phyloP scores from a whole-genome alignment of 2,329 filamentous ascomycete genomes.

The Diplodia corticola region DNA sequence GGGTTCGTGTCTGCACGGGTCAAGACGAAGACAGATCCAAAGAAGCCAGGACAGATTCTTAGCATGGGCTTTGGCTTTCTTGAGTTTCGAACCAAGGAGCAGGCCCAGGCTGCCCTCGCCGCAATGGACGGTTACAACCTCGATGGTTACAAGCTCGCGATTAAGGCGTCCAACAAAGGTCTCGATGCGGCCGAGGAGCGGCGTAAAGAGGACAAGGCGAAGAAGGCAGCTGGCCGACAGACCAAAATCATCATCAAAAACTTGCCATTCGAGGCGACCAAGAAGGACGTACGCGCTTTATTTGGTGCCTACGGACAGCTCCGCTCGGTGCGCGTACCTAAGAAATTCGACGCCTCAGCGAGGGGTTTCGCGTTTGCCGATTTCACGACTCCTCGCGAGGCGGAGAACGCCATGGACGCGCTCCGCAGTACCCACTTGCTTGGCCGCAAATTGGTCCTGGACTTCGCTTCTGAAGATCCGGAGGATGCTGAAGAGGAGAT shows the following conservation, averaged over 20 bases:
- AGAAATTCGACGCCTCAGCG: slow-evolving; percentile 86
- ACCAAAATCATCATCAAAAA: slow-evolving; percentile 99
- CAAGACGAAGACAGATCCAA: slow-evolving; percentile 92
- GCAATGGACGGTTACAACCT: slow-evolving; percentile 87
- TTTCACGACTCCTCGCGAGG: slow-evolving; percentile 88
- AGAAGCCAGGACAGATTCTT: slow-evolving; percentile 80
- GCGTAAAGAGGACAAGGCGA: slow-evolving; percentile 76
- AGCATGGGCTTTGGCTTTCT: slow-evolving; percentile 98
- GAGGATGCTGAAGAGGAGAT: slow-evolving; percentile 95
- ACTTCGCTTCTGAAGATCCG: slow-evolving; percentile 86
- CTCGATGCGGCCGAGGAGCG: slow-evolving; percentile 85
- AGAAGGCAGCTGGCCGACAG: slow-evolving; percentile 71
- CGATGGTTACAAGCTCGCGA: slow-evolving; percentile 81
- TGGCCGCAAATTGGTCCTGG: slow-evolving; percentile 83
- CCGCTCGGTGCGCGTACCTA: slow-evolving; percentile 86
- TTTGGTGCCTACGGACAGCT: slow-evolving; percentile 91
- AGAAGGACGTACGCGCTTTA: slow-evolving; percentile 84
- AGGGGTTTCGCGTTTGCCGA: slow-evolving; percentile 97
- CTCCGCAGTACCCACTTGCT: slow-evolving; percentile 91
- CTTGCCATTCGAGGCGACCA: slow-evolving; percentile 90
- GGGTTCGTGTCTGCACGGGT: slow-evolving; percentile 88
- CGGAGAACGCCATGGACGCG: slow-evolving; percentile 85
- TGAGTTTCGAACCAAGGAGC: slow-evolving; percentile 76
- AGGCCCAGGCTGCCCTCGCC: slow-evolving; percentile 76
- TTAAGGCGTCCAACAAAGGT: slow-evolving; percentile 84